Conservation (phyloP, 305 asterid species). For the Euphrasia arctica region DNA sequence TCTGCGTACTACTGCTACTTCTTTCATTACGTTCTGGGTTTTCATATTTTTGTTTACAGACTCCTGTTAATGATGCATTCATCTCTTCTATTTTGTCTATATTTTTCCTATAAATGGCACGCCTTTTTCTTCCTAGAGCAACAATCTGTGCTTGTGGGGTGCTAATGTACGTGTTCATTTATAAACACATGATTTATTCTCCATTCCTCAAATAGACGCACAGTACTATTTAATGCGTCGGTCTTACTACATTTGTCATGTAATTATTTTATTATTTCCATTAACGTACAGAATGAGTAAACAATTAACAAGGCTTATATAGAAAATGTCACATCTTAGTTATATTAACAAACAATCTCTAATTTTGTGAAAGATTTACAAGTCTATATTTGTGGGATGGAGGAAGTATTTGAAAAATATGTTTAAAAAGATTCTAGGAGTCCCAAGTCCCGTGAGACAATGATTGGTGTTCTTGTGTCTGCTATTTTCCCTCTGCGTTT, state of each 20-base stretch:
- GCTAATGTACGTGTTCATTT: constrained; percentile 3
- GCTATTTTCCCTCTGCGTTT: neutral
- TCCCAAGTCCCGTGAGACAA: neutral
- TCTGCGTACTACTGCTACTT: neutral
- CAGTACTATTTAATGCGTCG: no score
- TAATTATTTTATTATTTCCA: no score
- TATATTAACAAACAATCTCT: no score
- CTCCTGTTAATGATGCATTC: neutral
- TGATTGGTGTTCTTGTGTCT: no score
- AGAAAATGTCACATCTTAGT: no score
- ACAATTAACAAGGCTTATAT: no score
- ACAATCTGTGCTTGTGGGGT: neutral
- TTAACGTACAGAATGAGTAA: no score
- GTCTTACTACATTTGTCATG: no score
- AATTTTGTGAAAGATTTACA: no score
- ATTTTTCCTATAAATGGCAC: neutral
- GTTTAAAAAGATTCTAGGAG: neutral
- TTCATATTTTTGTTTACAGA: constrained; percentile 7
- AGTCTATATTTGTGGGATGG: no score
- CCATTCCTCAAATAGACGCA: no score
- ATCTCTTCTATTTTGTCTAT: neutral
- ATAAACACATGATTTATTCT: neutral
- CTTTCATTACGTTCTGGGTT: neutral
- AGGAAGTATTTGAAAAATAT: no score
- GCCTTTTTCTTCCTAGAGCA: constrained; percentile 7